Conservation (phyloP, 805 yeast species). For the Suhomyces emberorum region DNA sequence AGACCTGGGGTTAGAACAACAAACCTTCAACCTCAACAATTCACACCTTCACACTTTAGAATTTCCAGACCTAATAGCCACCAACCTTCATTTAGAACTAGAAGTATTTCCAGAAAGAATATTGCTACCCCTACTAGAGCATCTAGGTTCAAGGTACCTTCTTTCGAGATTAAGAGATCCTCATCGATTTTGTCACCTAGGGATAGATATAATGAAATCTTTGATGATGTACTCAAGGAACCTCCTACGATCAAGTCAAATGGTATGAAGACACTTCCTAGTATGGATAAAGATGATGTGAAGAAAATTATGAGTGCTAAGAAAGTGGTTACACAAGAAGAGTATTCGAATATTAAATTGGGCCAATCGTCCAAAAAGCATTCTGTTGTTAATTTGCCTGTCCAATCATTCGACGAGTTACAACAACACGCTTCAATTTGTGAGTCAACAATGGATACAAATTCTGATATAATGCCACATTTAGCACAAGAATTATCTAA, state of each 20-base stretch:
- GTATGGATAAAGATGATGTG: slow-evolving; percentile 47
- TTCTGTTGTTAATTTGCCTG: slow-evolving; percentile 25
- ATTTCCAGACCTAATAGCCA: slow-evolving; percentile 2
- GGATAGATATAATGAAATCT: slow-evolving; percentile 38
- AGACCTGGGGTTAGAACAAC: slow-evolving; percentile 4
- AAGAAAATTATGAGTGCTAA: slow-evolving; percentile 37
- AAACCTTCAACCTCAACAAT: slow-evolving; percentile 4
- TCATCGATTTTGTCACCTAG: slow-evolving; percentile 33
- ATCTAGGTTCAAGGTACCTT: slow-evolving; percentile 40
- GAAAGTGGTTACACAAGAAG: slow-evolving; percentile 39
- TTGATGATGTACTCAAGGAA: slow-evolving; percentile 25
- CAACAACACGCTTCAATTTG: slow-evolving; percentile 35
- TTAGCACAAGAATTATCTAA: slow-evolving; percentile 35
- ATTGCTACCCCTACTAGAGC: slow-evolving; percentile 1
- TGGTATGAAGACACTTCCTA: slow-evolving; percentile 48
- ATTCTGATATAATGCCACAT: slow-evolving; percentile 24
- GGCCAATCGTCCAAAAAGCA: slow-evolving; percentile 21
- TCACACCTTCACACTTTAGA: slow-evolving; percentile 1
- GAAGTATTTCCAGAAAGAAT: slow-evolving; percentile 1
- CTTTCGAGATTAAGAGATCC: slow-evolving; percentile 40
- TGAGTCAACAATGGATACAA: slow-evolving; percentile 15
- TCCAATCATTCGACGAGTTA: slow-evolving; percentile 23
- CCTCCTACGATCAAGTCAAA: slow-evolving; percentile 40
- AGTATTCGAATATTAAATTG: slow-evolving; percentile 33
- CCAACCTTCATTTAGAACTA: slow-evolving; percentile 2